Evolutionary conservation across 495 filamentous ascomycete species (phyloP).

Genomic region (Physcia stellaris): DNA sequence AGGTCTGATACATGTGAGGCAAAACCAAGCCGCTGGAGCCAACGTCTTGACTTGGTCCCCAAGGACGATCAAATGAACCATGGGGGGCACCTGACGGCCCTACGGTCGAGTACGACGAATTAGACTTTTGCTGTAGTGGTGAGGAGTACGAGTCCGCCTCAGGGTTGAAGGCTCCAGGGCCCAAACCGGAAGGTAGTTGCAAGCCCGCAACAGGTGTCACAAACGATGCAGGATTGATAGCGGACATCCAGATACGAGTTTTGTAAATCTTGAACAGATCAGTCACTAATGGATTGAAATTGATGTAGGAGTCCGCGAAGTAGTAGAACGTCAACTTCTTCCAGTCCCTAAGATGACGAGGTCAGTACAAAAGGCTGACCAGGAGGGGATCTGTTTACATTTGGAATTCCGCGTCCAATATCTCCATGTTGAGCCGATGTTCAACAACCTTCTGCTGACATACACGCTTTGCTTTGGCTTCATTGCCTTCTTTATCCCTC

Average conservation of each 20-base stretch:
- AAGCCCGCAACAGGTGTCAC: slow-evolving; percentile 66
- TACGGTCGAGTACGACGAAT: slow-evolving; percentile 1
- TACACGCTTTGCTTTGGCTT: slow-evolving; percentile 92
- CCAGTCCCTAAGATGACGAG: slow-evolving; percentile 61
- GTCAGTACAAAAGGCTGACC: slow-evolving; percentile 1
- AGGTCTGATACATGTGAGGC: slow-evolving; percentile 10
- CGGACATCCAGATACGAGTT: slow-evolving; percentile 98
- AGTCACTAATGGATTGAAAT: slow-evolving; percentile 93
- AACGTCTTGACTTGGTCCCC: slow-evolving; percentile 7
- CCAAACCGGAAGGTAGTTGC: slow-evolving; percentile 49
- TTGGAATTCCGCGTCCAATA: slow-evolving; percentile 97
- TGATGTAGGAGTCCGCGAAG: slow-evolving; percentile 94
- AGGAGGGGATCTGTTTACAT: slow-evolving; percentile 49
- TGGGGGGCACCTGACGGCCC: slow-evolving; percentile 2
- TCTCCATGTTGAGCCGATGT: slow-evolving; percentile 93
- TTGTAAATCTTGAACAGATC: slow-evolving; percentile 99
- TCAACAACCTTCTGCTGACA: slow-evolving; percentile 93
- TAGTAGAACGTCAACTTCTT: slow-evolving; percentile 99
- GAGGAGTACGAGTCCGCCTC: slow-evolving; percentile 26
- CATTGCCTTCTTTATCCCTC: slow-evolving; percentile 89
- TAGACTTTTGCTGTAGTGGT: slow-evolving; percentile 30
- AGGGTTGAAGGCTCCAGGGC: slow-evolving; percentile 43
- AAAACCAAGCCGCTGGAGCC: slow-evolving; percentile 4
- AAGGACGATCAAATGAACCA: slow-evolving; percentile 6
- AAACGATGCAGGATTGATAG: slow-evolving; percentile 95